These are phyloP conservation scores for Sphenostylis stenocarpa DNA, from an alignment of 306 rosid species.

Conservation along the genomic window DNA sequence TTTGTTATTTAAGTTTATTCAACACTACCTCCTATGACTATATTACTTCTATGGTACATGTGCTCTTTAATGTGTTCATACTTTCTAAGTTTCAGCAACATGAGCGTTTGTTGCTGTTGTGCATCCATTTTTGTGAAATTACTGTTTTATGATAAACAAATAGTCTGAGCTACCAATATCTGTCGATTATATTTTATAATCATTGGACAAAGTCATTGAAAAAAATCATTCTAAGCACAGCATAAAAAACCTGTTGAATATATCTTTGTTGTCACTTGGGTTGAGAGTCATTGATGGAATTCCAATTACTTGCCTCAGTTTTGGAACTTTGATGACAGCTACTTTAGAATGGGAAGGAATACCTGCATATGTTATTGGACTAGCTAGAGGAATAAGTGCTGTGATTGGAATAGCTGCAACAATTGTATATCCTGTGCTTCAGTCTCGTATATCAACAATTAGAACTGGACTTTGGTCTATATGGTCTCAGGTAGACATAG, in stretches of 20 bases:
- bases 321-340: conserved; percentile 95
- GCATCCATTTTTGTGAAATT: not conserved
- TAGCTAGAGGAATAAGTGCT: conserved; percentile 74
- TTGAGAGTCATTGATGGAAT: conserved; percentile 22
- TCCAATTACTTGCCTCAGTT: conserved; percentile 48
- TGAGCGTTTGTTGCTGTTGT: not conserved
- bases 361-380: conserved; percentile 72
- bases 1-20: too few relatives aligned
- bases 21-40: too few relatives aligned
- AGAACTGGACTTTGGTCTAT: conserved; percentile 89
- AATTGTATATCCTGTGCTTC: conserved; percentile 59
- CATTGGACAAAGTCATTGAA: not conserved
- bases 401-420: conserved; percentile 77
- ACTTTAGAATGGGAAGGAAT: conserved; percentile 85
- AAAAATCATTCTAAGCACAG: not conserved
- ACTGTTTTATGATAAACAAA: not conserved
- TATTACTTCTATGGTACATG: not conserved
- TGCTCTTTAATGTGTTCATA: not conserved
- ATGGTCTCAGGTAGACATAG: conserved; percentile 72
- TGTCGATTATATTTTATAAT: not conserved
- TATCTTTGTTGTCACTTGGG: conserved; percentile 10
- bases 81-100: not conserved
- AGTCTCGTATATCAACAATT: conserved; percentile 54
- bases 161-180: not conserved
- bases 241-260: not conserved